phyloP scores from a whole-genome alignment of 768 basidiomycete species.

The Daedalea quercina region DNA sequence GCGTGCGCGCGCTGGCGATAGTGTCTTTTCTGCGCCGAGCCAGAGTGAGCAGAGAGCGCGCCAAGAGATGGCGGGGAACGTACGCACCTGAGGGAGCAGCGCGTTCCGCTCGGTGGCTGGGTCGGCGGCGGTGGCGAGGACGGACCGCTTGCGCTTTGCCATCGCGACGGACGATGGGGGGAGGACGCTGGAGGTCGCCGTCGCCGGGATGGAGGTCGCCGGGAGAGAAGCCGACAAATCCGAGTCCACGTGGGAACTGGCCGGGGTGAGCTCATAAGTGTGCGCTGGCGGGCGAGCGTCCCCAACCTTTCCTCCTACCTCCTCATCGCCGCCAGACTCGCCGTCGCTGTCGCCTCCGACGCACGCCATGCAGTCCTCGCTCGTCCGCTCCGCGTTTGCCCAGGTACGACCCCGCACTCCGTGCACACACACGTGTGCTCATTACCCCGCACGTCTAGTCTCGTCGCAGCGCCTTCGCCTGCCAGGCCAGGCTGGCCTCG shows the following conservation, averaged over 20 bases:
- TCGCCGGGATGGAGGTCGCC: neutral
- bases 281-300: neutral
- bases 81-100: conserved; percentile 27
- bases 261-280: conserved; percentile 13
- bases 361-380: conserved; percentile 19
- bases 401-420: conserved; percentile 27
- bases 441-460: conserved; percentile 30
- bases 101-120: conserved; percentile 10
- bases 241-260: conserved; percentile 1
- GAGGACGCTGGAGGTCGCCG: neutral
- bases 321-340: conserved; percentile 2
- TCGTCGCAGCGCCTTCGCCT: conserved; percentile 41
- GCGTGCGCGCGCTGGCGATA: conserved; percentile 82
- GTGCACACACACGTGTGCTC: conserved; percentile 12
- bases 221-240: neutral
- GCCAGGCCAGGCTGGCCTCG: conserved; percentile 57
- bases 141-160: conserved; percentile 24
- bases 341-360: neutral
- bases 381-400: conserved; percentile 27
- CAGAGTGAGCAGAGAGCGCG: neutral
- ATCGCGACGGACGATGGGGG: conserved; percentile 6
- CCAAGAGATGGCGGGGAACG: conserved; percentile 5
- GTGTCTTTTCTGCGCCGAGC: conserved; percentile 58
- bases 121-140: conserved; percentile 4
- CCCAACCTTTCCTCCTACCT: conserved; percentile 7